Base-by-base conservation (phyloP, 2,329 filamentous ascomycete species). In the Ilyonectria mors-panacis region DNA sequence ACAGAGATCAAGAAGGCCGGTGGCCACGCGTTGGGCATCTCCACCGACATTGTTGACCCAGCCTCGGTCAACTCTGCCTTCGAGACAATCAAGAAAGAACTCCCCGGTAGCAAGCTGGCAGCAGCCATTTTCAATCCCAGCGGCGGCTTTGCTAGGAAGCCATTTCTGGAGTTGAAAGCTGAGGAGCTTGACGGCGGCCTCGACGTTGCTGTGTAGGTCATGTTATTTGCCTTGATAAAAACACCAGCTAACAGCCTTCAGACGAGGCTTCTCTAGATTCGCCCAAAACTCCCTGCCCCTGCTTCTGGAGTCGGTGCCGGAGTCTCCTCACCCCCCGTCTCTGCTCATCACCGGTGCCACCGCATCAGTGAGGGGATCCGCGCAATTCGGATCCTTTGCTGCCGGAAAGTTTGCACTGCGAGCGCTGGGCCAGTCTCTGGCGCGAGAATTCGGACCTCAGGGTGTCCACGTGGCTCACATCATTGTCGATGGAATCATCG, bases 291-390 rank as follows among this genome's bases (percentile, higher is more conserved):
- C 88, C 0, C 81, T 97, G 1, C 94, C 94, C 0, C 84, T 91
- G 1, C 87, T 97, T 1, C 85, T 95, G 2, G 85, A 89, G 23
- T 85, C 90, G 0, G 87, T 89, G 1, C 79, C 80, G 0, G 81
- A 83, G 48, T 80, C 87, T 0, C 84, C 74, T 2, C 81, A 94
- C 76, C 93, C 94, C 5, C 94, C 94, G 0, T 92, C 92, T 0
- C 84, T 97, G 21, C 92, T 97, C 75, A 93, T 97, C 80, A 97
- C 94, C 0, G 94, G 94, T 35, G 94, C 94, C 0, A 97, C 94
- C 0, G 94, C 94, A 0, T 93, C 92, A 0, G 73, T 95, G 19
- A 92, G 91, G 74, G 93, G 92, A 4, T 92, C 89, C 12, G 90
- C 93, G 0, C 83, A 84, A 13, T 92, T 94, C 79, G 84, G 89